These are phyloP conservation scores for Solanum paucissectum DNA, from an alignment of 257 asterid species.

Conservation along the genomic window DNA sequence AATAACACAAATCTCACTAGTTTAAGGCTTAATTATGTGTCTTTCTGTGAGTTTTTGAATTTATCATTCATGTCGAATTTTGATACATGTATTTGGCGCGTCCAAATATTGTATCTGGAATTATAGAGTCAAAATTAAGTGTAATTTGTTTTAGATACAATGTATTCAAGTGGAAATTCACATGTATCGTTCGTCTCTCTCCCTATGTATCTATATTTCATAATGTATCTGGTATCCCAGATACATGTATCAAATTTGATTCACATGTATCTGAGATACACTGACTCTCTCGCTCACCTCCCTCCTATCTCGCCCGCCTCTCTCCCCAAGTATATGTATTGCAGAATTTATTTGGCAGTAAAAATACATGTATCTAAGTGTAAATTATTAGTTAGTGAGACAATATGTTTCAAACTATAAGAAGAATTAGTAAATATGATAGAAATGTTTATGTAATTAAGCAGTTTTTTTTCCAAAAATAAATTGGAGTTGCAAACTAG, in stretches of 20 bases:
- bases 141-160: neutral
- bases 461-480: no score
- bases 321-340: neutral
- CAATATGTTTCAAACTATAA: neutral
- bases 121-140: neutral
- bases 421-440: neutral
- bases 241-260: no score
- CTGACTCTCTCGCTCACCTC: no score
- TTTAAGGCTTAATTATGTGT: no score
- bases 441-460: neutral
- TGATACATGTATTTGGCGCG: no score
- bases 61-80: no score
- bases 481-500: neutral
- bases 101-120: no score
- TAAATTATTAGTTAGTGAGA: no score
- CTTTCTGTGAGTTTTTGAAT: no score
- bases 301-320: neutral
- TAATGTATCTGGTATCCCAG: no score
- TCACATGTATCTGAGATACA: no score
- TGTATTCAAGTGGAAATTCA: neutral
- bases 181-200: neutral
- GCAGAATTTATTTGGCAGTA: neutral
- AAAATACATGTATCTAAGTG: neutral
- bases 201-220: neutral
- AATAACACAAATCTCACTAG: no score